Base-by-base conservation (phyloP, 495 filamentous ascomycete species). In the Tuber melanosporum region DNA sequence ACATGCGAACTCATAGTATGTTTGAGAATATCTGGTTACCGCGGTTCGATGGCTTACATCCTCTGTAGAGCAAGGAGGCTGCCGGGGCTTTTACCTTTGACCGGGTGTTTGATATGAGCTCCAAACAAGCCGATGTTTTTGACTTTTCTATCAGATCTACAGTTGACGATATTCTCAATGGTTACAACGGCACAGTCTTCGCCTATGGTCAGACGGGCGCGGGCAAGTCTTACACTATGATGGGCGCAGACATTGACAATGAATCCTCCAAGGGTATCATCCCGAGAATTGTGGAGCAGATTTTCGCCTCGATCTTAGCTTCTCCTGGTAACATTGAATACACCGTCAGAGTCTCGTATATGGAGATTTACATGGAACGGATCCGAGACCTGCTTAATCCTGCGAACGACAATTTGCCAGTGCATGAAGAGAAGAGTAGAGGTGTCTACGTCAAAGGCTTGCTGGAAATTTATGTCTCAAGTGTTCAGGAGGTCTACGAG, bases 311-410 rank as follows among this genome's bases (percentile, higher is more conserved):
- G 83, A 98, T 99, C 82, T 85, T 97, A 80, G 89, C 91, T 9
- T 96, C 93, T 79, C 92, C 95, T 43, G 91, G 90, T 76, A 97
- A 94, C 79, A 98, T 99, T 84, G 95, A 99, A 85, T 99, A 98
- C 84, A 98, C 94, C 32, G 95, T 99, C 49, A 89, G 93, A 72
- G 95, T 99, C 76, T 97, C 94, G 83, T 99, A 99, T 85, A 98
- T 99, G 95, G 95, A 99, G 85, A 98, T 99, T 77, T 99, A 99
- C 86, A 99, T 99, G 95, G 95, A 99, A 86, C 90, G 91, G 73
- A 98, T 99, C 85, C 90, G 95, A 82, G 95, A 99, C 90, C 87
- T 99, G 41, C 84, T 99, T 76, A 90, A 90, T 15, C 95, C 95
- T 14, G 91, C 92, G 46, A 97, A 98, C 84, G 96, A 98, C 86